These are phyloP conservation scores for Apocynum venetum DNA, from an alignment of 257 asterid genomes.

Conservation along the genomic window DNA sequence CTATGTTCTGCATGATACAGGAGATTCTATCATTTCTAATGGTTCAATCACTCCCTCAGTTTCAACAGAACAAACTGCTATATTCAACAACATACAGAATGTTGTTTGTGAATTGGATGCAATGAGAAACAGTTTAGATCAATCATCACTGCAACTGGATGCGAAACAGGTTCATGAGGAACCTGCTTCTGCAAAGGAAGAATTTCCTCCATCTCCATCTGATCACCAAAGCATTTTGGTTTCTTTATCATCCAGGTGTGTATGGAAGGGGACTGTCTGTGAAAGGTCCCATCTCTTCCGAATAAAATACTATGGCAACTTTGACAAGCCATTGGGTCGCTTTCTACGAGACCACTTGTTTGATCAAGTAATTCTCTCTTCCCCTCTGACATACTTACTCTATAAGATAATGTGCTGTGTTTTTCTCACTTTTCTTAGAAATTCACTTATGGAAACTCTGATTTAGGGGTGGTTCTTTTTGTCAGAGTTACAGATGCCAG, in stretches of 20 bases:
- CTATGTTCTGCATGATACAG: slow-evolving; percentile 14
- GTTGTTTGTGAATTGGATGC: slow-evolving; percentile 29
- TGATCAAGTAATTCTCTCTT: slow-evolving; percentile 65
- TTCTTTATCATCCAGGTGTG: slow-evolving; percentile 82
- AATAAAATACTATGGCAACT: slow-evolving; percentile 81
- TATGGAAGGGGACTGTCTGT: slow-evolving; percentile 96
- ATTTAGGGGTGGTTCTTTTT: slow-evolving; percentile 24
- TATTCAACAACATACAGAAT: slow-evolving; percentile 26
- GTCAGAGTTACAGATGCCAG: slow-evolving; percentile 71
- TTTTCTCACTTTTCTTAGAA: slow-evolving; percentile 1
- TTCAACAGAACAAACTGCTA: slow-evolving; percentile 9
- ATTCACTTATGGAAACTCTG: not conserved
- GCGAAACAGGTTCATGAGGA: slow-evolving; percentile 37
- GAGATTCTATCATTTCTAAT: slow-evolving; percentile 24
- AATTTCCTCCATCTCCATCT: slow-evolving; percentile 80
- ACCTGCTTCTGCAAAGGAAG: slow-evolving; percentile 53
- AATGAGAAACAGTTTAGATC: slow-evolving; percentile 23
- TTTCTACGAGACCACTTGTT: slow-evolving; percentile 85
- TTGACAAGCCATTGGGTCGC: slow-evolving; percentile 94
- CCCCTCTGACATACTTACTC: not conserved
- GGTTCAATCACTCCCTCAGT: slow-evolving; percentile 24
- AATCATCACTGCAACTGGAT: slow-evolving; percentile 37
- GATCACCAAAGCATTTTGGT: slow-evolving; percentile 93
- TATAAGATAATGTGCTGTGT: slow-evolving; percentile 3
- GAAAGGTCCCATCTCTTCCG: slow-evolving; percentile 89